Evolutionary conservation across 805 yeast species (phyloP).

Genomic region (Candida namnaoensis): DNA sequence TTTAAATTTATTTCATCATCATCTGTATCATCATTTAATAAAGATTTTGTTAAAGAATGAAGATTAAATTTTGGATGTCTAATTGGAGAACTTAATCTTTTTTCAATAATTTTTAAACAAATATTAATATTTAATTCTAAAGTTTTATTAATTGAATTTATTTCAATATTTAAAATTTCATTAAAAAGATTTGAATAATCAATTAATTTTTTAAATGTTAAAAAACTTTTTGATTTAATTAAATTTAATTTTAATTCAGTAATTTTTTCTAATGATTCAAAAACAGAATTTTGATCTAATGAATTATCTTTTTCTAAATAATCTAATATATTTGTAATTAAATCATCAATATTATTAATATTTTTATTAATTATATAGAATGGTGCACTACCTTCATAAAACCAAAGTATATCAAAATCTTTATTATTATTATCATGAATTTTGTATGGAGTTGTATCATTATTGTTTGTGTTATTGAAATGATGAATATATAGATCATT

Average conservation of each 20-base stretch:
- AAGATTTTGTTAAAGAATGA: conserved; percentile 22
- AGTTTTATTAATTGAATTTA: conserved; percentile 32
- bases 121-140: conserved; percentile 25
- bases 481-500: too few relatives aligned
- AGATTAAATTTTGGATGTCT: conserved; percentile 29
- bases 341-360: conserved; percentile 24
- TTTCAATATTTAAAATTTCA: conserved; percentile 31
- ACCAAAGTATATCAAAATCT: conserved; percentile 18
- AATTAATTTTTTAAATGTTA: conserved; percentile 21
- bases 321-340: conserved; percentile 25
- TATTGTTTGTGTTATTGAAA: too few relatives aligned
- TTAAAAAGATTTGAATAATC: conserved; percentile 33
- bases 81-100: conserved; percentile 29
- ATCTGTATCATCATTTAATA: conserved; percentile 8
- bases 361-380: conserved; percentile 22
- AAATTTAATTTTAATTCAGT: conserved; percentile 16
- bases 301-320: conserved; percentile 20
- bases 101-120: conserved; percentile 28
- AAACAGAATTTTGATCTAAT: conserved; percentile 21
- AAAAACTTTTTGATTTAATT: conserved; percentile 18
- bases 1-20: conserved; percentile 12
- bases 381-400: conserved; percentile 22
- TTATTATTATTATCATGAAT: too few relatives aligned
- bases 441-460: too few relatives aligned
- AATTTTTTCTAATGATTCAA: conserved; percentile 23